Base-by-base conservation (phyloP, 148 eudicot genomes). In the Camellia granthamiana region DNA sequence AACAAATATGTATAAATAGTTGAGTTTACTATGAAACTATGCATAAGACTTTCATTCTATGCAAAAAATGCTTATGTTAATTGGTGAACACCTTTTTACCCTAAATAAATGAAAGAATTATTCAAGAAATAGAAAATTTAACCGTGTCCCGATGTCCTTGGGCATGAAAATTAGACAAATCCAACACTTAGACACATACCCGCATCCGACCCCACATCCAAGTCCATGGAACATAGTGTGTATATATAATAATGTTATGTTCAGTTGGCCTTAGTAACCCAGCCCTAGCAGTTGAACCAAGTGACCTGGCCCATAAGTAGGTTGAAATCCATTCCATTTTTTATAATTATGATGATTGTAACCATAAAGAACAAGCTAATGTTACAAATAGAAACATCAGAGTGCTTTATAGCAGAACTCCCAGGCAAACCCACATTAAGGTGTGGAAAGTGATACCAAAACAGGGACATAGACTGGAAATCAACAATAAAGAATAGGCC, bases 281-380 rank as follows among this genome's bases (percentile, higher is more conserved):
- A 79, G 69, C 68, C n/a, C 54, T 72, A 63, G 52, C 69, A 69
- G 44, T 49, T 47, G 13, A 61, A 79, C 66, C 55, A 3, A 30
- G 46, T 46, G 46, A 51, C 41, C 21, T 16, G 43, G 23, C 30
- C 16, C 30, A 19, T 47, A 70, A 60, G 44, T 6, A 62, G 70
- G 49, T 47, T 61, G 47, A 61, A 19, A 72, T 23, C 44, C 81
- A 71, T 30, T 59, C 12, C 12, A 72, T 2, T 49, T 79, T 12
- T 23, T 6, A 44, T 5, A 46, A 21, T 18, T 72, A 61, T 49
- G 7, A 72, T 5, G 7, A 72, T 5, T 18, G n/a, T 23, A 62
- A n/a, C 18, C 61, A 51, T 47, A 72, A 13, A 54, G 71, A 72
- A 80, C 14, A 44, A 14, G 42, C 58, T 8, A 62, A 11, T 0